Evolutionary conservation across 768 basidiomycete species (phyloP), one percentile per base, ranked within the genome.

Genomic region (Xerocomus spinulosus): DNA sequence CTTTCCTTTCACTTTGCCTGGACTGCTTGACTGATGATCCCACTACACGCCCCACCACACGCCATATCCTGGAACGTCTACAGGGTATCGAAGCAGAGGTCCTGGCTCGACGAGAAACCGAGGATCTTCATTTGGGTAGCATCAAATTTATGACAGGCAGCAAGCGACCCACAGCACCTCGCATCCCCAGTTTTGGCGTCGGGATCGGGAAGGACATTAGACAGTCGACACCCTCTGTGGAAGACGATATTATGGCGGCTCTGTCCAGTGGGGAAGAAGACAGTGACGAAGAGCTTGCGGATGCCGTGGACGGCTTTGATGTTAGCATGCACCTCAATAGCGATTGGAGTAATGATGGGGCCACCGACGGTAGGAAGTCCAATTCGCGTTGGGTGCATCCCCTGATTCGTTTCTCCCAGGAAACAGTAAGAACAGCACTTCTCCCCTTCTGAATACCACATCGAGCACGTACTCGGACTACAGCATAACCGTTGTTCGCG

Each of bases 161-260:
- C 4, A 85, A 79, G 64, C 75, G 84, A 15, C 78, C 81, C 8
- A 68, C 35, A 0, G 80, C 72, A 1, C 87, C 83, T n/a, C 75
- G 91, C 14, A 93, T 93, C 50, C 90, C 90, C 1, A 92, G 88
- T 68, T 93, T 93, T 61, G 87, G 87, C 0, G 70, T 81, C 69
- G 87, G 82, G 17, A 69, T 86, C 14, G 83, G 78, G 3, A 79
- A 79, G 58, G 76, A 80, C 36, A 80, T 86, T 42, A 69, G 78
- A 38, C 49, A 60, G 15, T 55, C 57, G 13, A 50, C 58, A 4
- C 64, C 63, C 29, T 67, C 63, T 21, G 62, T 62, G 20, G 63
- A 68, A 7, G 70, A 72, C 28, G 70, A 73, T 7, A 59, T 62
- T 33, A 51, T 67, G 35, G 58, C 64, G 13, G 62, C 55, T 39